phyloP scores from a whole-genome alignment of 2,329 filamentous ascomycete genomes.

The Blastomyces parvus region DNA sequence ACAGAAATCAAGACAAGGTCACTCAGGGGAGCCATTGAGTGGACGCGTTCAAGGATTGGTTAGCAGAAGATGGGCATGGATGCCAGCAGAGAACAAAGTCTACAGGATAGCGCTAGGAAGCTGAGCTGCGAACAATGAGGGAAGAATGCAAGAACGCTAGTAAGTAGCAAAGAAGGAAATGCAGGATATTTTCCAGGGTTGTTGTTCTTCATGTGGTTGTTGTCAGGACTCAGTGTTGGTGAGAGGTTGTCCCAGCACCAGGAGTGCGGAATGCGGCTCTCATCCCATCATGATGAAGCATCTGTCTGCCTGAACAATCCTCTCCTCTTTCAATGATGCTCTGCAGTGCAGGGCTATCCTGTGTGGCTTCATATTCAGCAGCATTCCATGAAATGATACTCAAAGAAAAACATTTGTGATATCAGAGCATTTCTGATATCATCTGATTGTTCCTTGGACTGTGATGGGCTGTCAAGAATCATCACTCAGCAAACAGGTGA shows the following conservation, averaged over 20 bases:
- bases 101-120: not conserved
- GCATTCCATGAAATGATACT: not conserved
- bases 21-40: conserved; percentile 4
- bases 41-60: not conserved
- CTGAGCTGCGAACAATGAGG: not conserved
- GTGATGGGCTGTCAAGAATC: not conserved
- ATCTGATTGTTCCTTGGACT: not conserved
- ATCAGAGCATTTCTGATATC: not conserved
- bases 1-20: conserved; percentile 4
- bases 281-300: not conserved
- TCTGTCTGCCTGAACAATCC: not conserved
- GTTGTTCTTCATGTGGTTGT: not conserved
- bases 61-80: not conserved
- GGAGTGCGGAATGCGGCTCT: not conserved
- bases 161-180: not conserved
- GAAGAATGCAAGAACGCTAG: not conserved
- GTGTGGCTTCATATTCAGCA: not conserved
- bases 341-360: not conserved
- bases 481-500: not conserved
- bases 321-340: not conserved
- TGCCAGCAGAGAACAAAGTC: conserved; percentile 7
- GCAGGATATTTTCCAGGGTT: not conserved
- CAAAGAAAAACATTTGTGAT: not conserved
- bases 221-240: not conserved
- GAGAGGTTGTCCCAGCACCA: not conserved